Conservation (phyloP, 2,329 filamentous ascomycete genomes). For the Cladosporium sp. region DNA sequence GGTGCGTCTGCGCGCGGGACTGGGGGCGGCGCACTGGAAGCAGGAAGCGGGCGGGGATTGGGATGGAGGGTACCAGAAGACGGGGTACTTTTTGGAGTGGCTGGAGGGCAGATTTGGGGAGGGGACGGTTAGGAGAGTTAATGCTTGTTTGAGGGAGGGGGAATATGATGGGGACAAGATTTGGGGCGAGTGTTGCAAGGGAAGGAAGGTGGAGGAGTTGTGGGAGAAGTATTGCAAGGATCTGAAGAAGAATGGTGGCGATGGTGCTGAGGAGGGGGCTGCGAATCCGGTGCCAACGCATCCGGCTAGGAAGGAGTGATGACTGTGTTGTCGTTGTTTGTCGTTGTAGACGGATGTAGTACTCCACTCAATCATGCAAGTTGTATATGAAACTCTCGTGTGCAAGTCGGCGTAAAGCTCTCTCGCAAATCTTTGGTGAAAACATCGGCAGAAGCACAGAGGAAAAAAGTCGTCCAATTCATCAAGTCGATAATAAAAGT, state of each 20-base stretch:
- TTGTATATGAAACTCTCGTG: background rate
- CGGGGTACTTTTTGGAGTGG: constrained; percentile 86
- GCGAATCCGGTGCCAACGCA: constrained; percentile 10
- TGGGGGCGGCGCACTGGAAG: constrained; percentile 82
- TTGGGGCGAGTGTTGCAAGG: constrained; percentile 35
- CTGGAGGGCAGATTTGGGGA: constrained; percentile 61
- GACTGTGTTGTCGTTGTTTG: background rate
- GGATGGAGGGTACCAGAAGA: constrained; percentile 87
- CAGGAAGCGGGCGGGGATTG: constrained; percentile 57
- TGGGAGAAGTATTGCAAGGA: constrained; percentile 68
- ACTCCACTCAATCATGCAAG: background rate
- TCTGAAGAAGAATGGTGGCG: constrained; percentile 26
- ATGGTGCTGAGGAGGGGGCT: background rate
- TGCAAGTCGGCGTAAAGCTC: no score
- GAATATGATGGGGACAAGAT: constrained; percentile 57
- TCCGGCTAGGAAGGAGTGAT: background rate
- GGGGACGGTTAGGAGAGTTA: constrained; percentile 53
- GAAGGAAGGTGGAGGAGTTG: constrained; percentile 60
- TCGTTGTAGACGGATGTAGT: background rate
- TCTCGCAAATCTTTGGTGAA: no score
- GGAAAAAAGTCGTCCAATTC: background rate
- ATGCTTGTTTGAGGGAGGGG: constrained; percentile 61
- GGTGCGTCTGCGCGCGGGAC: constrained; percentile 70
- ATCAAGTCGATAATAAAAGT: background rate
- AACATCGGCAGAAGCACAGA: no score